These are phyloP conservation scores for Colletotrichum gloeosporioides DNA, from an alignment of 2,329 filamentous ascomycete species.

Conservation along the genomic window DNA sequence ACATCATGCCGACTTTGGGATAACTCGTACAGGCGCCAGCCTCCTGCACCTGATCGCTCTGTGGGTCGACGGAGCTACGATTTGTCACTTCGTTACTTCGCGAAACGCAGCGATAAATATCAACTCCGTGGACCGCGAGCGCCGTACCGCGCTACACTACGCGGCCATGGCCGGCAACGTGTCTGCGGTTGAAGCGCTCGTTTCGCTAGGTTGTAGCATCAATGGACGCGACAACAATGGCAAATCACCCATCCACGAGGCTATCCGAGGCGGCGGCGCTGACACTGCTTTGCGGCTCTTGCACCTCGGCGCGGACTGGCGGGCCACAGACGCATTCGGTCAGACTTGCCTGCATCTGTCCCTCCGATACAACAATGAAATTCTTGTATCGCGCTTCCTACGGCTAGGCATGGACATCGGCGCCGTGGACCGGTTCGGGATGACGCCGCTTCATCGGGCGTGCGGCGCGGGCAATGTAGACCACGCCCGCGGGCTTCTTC, in stretches of 20 bases:
- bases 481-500: fast-evolving
- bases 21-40: neutral
- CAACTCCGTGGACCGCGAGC: neutral
- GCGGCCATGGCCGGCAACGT: fast-evolving
- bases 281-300: neutral
- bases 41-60: neutral
- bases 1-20: neutral
- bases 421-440: fast-evolving
- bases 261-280: neutral
- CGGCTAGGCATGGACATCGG: neutral
- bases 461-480: neutral
- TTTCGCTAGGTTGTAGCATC: neutral
- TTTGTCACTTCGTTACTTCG: fast-evolving
- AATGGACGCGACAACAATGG: neutral
- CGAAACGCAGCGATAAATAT: neutral
- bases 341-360: neutral
- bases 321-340: neutral
- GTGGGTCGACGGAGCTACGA: fast-evolving
- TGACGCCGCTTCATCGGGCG: neutral
- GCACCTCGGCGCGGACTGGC: neutral
- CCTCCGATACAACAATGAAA: neutral
- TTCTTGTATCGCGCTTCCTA: neutral
- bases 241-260: neutral
- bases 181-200: neutral
- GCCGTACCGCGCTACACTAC: neutral